Percentiles rank a stretch among this genome's conserved stretches.
phyloP scores from a whole-genome alignment of 805 yeast species.

The Cyberlindnera mrakii region DNA sequence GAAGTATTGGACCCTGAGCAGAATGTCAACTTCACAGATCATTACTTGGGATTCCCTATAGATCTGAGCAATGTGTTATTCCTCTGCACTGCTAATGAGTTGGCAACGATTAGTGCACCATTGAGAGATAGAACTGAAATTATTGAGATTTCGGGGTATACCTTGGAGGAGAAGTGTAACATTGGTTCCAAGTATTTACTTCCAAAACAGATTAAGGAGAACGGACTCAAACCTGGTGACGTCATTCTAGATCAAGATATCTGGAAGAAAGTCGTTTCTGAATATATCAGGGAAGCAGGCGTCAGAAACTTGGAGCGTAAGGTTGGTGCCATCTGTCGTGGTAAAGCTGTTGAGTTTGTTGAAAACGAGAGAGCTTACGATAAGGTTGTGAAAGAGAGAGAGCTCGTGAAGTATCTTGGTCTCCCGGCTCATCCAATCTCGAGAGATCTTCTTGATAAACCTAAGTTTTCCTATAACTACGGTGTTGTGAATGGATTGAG shows the following conservation, averaged over 20 bases:
- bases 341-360: conserved; percentile 67
- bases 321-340: conserved; percentile 72
- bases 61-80: conserved; percentile 78
- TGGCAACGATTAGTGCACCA: conserved; percentile 66
- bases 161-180: conserved; percentile 65
- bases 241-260: conserved; percentile 47
- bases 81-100: conserved; percentile 81
- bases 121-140: conserved; percentile 80
- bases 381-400: conserved; percentile 38
- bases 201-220: conserved; percentile 67
- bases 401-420: conserved; percentile 66
- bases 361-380: conserved; percentile 12
- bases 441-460: conserved; percentile 37
- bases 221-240: conserved; percentile 48
- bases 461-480: conserved; percentile 42
- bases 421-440: conserved; percentile 43
- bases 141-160: conserved; percentile 74
- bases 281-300: conserved; percentile 82
- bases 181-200: conserved; percentile 65
- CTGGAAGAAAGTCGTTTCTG: conserved; percentile 54
- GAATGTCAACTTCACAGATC: conserved; percentile 69
- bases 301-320: conserved; percentile 74
- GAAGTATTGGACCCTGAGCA: conserved; percentile 92
- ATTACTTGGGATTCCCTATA: conserved; percentile 78
- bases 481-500: conserved; percentile 88